Evolutionary conservation across 106 monocot genomes (phyloP), one percentile per base, ranked within the genome.

Genomic region (Allium fistulosum): DNA sequence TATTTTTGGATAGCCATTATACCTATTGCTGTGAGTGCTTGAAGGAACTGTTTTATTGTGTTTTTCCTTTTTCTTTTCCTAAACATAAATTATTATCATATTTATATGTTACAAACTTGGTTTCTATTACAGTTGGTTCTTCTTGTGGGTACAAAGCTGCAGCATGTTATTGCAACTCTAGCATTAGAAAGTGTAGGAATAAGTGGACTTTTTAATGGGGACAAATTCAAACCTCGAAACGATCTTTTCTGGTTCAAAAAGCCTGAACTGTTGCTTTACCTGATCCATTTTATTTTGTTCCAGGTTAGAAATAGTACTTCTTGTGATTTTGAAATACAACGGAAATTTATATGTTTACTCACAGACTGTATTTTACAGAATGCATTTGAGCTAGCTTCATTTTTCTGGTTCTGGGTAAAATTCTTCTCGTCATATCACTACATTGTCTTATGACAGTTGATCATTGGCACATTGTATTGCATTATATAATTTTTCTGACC

Each of bases 321-420:
- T 12, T 67, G 16, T 15, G 17, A 62, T 37, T 37, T 37, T 37
- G 37, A 9, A 51, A 11, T 26, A 7, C 10, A 26, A 48, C 26
- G 18, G 27, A 55, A 5, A 16, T 51, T 62, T 57, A 46, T 16
- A 57, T 9, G 68, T 66, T 46, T 16, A 14, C 47, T 66, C 10
- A 62, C 68, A 56, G 37, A 37, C 1, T 37, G 37, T 48, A 59
- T 27, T 49, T 13, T 84, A 75, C 87, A 99, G 99, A 99, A 99
- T 80, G 82, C 99, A 27, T 99, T 99, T 82, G 99, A 99, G 68
- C 53, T 99, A 70, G 99, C 93, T 77, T 93, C 92, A 15, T 99
- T 93, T 67, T 90, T 99, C 87, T 99, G 99, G 99, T 93, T 99
- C 49, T 99, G 92, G 99, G 99, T 99, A 93, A 50, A 67, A 49